Evolutionary conservation across 2,329 filamentous ascomycete species (phyloP).

Genomic region (Penicillium sumatraense): DNA sequence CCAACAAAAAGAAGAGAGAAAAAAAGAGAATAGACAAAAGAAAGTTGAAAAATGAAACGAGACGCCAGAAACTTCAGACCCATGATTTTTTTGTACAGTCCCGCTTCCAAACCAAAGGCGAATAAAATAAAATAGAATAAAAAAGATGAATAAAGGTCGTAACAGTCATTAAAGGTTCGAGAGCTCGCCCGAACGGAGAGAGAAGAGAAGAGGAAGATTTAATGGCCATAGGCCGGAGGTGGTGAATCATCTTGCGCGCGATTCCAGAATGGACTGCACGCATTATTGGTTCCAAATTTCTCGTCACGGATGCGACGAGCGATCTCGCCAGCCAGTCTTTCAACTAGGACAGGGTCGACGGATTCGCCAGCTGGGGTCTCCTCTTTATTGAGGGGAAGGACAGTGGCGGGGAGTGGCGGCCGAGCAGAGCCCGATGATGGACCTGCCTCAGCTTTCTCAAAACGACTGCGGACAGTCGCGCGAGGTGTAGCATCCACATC

Average conservation of each 20-base stretch:
- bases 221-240: conserved; percentile 52
- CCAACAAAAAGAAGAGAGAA: conserved; percentile 28
- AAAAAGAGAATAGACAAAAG: conserved; percentile 18
- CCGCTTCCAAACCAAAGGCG: conserved; percentile 30
- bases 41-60: conserved; percentile 22
- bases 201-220: conserved; percentile 14
- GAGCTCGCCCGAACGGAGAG: conserved; percentile 12
- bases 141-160: conserved; percentile 20
- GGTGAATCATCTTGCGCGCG: conserved; percentile 44
- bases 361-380: conserved; percentile 37
- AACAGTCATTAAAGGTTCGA: conserved; percentile 24
- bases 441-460: conserved; percentile 35
- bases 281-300: conserved; percentile 56
- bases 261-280: conserved; percentile 43
- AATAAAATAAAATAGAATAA: background rate
- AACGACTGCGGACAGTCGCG: conserved; percentile 27
- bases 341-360: conserved; percentile 53
- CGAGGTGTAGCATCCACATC: conserved; percentile 43
- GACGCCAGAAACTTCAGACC: conserved; percentile 30
- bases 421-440: conserved; percentile 28
- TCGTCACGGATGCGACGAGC: conserved; percentile 83
- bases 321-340: conserved; percentile 88
- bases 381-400: conserved; percentile 42
- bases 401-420: conserved; percentile 35
- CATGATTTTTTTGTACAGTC: conserved; percentile 34